Base-by-base conservation (phyloP, 495 filamentous ascomycete species). In the Hyaloscypha hepaticicola region DNA sequence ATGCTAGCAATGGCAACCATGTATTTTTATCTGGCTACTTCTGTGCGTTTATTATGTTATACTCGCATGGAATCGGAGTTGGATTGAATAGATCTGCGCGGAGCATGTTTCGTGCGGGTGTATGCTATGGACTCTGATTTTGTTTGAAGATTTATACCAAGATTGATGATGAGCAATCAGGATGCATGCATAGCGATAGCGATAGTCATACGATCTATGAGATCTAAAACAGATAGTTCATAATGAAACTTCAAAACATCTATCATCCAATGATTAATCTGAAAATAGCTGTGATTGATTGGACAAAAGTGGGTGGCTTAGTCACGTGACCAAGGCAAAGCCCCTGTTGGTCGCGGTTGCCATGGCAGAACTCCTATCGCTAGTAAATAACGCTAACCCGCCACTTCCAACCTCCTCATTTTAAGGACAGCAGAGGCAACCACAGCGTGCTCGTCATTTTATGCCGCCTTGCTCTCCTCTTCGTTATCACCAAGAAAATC, bases 1-100 rank as follows among this genome's bases (percentile, higher is more conserved):
- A 33, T 69, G 62, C 66, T 59, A 69, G 66, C 66, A 55, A 69
- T 69, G 66, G 66, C 66, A 53, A 27, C 38, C 50, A 65, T 69
- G 66, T 69, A 62, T 31, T 59, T 60, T 61, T 61, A 58, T 58
- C 57, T n/a, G 51, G 27, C 48, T 25, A 49, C 29, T 57, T 60
- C 24, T 65, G 63, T 58, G 66, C 28, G 56, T 16, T 58, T 27
- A 22, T 55, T 69, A 53, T 65, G 50, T 63, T 49, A 25, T 60
- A 48, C 24, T 55, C 60, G 65, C 60, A 67, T 67, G 60, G 60
- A 56, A 52, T 57, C 24, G 58, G 52, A 63, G 58, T 58, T 65
- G 55, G 63, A 41, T 28, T 19, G 53, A 29, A 56, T 57, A 58
- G 55, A 45, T 57, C 55, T 65, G 55, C 58, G 27, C 38, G 33